These are phyloP conservation scores for Xerocomellus chrysenteron DNA, from an alignment of 768 basidiomycete species.

Conservation along the genomic window DNA sequence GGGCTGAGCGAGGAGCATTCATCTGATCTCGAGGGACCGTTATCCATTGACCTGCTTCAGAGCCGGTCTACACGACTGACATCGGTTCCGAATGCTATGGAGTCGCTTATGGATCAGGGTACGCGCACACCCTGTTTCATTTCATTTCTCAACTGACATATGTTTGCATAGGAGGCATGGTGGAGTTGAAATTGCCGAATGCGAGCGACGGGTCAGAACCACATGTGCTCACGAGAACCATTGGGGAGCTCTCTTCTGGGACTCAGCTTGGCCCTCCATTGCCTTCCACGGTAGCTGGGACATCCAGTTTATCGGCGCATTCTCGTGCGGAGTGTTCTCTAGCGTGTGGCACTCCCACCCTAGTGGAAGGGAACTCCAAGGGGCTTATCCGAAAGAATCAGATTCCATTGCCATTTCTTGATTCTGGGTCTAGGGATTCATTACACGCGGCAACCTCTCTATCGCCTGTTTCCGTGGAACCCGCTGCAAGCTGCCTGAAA, in stretches of 20 bases:
- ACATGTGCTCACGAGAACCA: conserved; percentile 41
- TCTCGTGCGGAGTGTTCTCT: neutral
- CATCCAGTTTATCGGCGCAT: neutral
- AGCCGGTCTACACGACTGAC: conserved; percentile 8
- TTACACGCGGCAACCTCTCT: neutral
- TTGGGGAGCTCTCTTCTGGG: conserved; percentile 42
- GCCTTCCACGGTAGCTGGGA: conserved; percentile 3
- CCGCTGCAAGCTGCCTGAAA: conserved; percentile 10
- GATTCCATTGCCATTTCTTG: conserved; percentile 1
- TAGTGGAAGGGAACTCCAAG: conserved; percentile 6
- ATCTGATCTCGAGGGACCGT: conserved; percentile 24
- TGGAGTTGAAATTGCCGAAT: conserved; percentile 53
- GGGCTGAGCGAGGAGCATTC: conserved; percentile 20
- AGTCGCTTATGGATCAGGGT: conserved; percentile 69
- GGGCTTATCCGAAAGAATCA: neutral
- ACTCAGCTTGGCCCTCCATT: conserved; percentile 30
- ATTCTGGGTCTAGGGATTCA: conserved; percentile 1
- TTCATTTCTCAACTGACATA: neutral
- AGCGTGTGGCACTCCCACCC: neutral
- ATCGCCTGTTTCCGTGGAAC: conserved; percentile 2
- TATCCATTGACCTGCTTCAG: conserved; percentile 27
- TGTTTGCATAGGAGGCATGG: conserved; percentile 46
- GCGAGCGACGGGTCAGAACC: conserved; percentile 30
- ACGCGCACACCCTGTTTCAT: neutral
- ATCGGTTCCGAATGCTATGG: conserved; percentile 44